Evolutionary conservation across 345 rosid genomes (phyloP), one percentile per base, ranked within the genome.

Genomic region (Clarkia xantiana): DNA sequence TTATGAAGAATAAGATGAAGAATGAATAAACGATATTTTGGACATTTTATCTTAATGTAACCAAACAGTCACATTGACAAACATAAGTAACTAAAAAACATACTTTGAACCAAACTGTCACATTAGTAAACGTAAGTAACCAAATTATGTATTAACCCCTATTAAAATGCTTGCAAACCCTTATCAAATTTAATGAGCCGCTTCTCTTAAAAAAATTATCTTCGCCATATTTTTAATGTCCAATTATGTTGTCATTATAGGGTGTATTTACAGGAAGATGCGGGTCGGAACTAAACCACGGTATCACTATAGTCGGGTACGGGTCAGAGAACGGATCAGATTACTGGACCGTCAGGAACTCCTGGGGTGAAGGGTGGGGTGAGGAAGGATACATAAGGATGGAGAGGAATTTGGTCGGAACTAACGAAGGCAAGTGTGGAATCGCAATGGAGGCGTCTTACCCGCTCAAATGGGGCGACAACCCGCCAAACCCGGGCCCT

Each of bases 401-500:
- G 94, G 87, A 57, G 19, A 68, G 93, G 38, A 84, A 81, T 40
- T 42, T 75, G 14, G 68, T 40, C 2, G 57, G 45, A 22, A 18
- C 56, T 4, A 42, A 57, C 15, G 45, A 84, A 0, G 94, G 96
- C 1, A 81, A 77, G 63, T 91, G 98, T 69, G 98, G 98, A 18
- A 91, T 91, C 55, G 94, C 85, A 0, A 46, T 91, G 50, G 87
- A 81, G 49, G 64, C 94, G 47, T 91, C 98, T 7, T 91, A 86
- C 61, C 96, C 98, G 0, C 48, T 84, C 47, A 91, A 91, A 76
- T 79, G 57, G 6, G 77, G 94, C 44, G 67, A 67, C 55, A 91
- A 91, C 58, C 98, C 96, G 2, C 98, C 98, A 2, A 78, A 91
- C 55, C 98, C 98, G 0, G 96, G 96, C 2, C 98, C 98, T 0